Evolutionary conservation across 345 rosid genomes (phyloP), one percentile per base, ranked within the genome.

Genomic region (Moricandia arvensis): DNA sequence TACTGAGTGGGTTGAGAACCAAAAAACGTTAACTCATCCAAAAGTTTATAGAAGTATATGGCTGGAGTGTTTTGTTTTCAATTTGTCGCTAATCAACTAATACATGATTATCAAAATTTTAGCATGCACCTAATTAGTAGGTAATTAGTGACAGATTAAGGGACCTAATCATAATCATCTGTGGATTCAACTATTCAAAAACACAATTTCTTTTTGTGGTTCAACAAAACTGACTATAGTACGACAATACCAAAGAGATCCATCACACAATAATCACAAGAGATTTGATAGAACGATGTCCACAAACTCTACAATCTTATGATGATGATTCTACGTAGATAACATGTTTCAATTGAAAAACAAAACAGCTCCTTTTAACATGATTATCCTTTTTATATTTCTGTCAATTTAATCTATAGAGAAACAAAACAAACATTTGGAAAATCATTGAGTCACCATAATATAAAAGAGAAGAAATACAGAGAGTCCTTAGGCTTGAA

Each of bases 401-500:
- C 33, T 57, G 26, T 21, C 33, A 57, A 12, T 5, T 5, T 59
- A 29, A 27, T 59, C 17, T 27, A 27, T 54, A 12, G 24, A 26
- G 31, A 57, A n/a, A 57, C 45, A 8, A 21, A 59, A 62, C 6
- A 62, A 30, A 71, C 34, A 62, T 62, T 3, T 15, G 79, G 68
- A 60, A 9, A 74, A 75, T 59, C 57, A 70, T 69, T 54, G 69
- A 17, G 59, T 3, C 59, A 67, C 35, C 4, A 31, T 17, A 49
- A 61, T 18, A 54, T 0, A n/a, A 15, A 5, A 27, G 33, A 24
- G 61, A 1, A 43, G 72, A 61, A 57, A n/a, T n/a, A n/a, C n/a
- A 29, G 63, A 69, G 72, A 65, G 71, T 71, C 72, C 75, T 49
- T 78, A 78, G 69, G 47, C 77, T 78, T 78, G 47, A 78, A 78